Percentiles rank a stretch among this genome's conserved stretches.
These are phyloP conservation scores for Ziziphus jujuba DNA, from an alignment of 306 rosid genomes.

Conservation along the genomic window DNA sequence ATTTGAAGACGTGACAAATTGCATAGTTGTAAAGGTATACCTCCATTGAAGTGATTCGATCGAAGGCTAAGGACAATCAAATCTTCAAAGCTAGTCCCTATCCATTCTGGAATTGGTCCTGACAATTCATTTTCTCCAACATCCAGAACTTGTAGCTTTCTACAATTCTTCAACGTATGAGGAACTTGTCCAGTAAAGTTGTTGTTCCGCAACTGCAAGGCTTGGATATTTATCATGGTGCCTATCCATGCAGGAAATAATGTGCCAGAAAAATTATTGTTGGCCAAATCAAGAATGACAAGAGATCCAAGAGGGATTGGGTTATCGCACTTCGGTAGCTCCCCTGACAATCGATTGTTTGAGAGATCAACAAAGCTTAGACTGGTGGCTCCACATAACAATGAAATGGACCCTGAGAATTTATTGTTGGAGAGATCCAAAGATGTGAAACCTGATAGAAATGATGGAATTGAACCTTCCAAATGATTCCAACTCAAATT, in stretches of 20 bases:
- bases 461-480: slow-evolving; percentile 24
- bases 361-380: neutral
- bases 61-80: slow-evolving; percentile 4
- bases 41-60: slow-evolving; percentile 6
- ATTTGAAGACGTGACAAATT: neutral
- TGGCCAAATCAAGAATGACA: slow-evolving; percentile 5
- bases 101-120: slow-evolving; percentile 7
- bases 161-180: neutral
- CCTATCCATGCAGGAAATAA: neutral
- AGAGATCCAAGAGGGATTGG: fast-evolving
- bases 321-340: slow-evolving; percentile 18
- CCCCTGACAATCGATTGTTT: slow-evolving; percentile 12
- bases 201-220: slow-evolving; percentile 1
- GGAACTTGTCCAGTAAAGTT: slow-evolving; percentile 11
- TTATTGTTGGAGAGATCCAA: slow-evolving; percentile 29
- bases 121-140: slow-evolving; percentile 9
- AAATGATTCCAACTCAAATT: slow-evolving; percentile 35
- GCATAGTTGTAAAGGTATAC: neutral
- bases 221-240: neutral
- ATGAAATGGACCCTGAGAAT: neutral
- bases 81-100: neutral
- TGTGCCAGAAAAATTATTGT: slow-evolving; percentile 1
- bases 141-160: neutral
- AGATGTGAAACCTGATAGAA: neutral
- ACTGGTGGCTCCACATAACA: neutral